A percentile compares a stretch with the other conserved stretches of the same genome.
Evolutionary conservation across 805 yeast species (phyloP).

Genomic region (Spathaspora hagerdaliae): DNA sequence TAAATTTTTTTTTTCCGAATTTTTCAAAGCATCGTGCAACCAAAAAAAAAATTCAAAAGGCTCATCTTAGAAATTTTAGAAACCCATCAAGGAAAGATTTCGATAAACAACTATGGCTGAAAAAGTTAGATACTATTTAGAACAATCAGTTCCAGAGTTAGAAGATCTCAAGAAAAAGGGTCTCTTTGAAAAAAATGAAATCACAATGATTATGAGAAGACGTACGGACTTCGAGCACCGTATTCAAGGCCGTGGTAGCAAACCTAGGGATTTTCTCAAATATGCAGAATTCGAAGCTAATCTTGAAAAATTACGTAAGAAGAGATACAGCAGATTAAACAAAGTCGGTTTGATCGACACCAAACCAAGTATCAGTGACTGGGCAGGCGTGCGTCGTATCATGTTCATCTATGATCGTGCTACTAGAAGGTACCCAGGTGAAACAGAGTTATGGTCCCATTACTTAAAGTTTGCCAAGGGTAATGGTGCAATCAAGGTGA

Average conservation of each 20-base stretch:
- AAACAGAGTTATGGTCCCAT: conserved; percentile 71
- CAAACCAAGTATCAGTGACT: conserved; percentile 70
- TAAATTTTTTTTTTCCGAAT: no score
- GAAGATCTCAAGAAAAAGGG: conserved; percentile 82
- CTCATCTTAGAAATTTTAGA: no score
- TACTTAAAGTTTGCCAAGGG: conserved; percentile 67
- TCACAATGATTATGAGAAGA: conserved; percentile 80
- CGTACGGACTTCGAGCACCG: conserved; percentile 96
- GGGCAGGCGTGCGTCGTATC: conserved; percentile 81
- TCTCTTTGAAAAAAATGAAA: conserved; percentile 77
- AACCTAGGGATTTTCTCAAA: conserved; percentile 68
- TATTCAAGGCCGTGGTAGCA: conserved; percentile 77
- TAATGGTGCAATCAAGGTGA: conserved; percentile 64
- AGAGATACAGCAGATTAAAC: conserved; percentile 62
- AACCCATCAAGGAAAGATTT: neutral
- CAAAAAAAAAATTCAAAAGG: no score
- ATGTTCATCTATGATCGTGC: conserved; percentile 82
- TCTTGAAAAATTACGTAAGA: conserved; percentile 71
- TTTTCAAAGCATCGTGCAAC: no score
- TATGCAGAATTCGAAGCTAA: conserved; percentile 79
- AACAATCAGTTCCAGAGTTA: conserved; percentile 82
- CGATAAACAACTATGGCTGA: conserved; percentile 29
- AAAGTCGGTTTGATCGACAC: conserved; percentile 54
- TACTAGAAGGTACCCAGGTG: conserved; percentile 72
- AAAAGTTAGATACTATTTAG: conserved; percentile 49